Evolutionary conservation across 352 stramenopile genomes (phyloP).

Genomic region (Elongisporangium prolatum): DNA sequence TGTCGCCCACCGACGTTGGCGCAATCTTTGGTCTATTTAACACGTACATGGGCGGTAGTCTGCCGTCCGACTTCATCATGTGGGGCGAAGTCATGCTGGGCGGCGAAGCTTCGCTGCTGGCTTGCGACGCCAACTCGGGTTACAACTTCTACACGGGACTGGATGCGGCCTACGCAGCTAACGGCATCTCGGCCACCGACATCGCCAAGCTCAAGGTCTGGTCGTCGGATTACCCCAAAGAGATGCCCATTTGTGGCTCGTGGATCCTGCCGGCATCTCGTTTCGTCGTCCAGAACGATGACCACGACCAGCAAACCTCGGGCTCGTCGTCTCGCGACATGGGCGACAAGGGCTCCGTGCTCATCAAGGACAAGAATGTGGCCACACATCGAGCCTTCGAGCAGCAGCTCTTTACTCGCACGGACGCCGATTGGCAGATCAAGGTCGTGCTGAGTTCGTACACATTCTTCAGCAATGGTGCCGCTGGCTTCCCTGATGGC

Average conservation of each 20-base stretch:
- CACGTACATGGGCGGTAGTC: constrained; percentile 51
- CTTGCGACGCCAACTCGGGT: constrained; percentile 43
- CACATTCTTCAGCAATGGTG: constrained; percentile 43
- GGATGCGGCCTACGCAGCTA: constrained; percentile 32
- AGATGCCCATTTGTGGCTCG: constrained; percentile 46
- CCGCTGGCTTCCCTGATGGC: constrained; percentile 50
- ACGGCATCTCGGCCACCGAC: constrained; percentile 43
- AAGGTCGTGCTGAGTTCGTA: constrained; percentile 70
- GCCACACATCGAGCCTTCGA: constrained; percentile 54
- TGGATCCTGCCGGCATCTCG: constrained; percentile 57
- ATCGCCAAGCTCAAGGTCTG: constrained; percentile 76
- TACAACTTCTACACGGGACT: constrained; percentile 68
- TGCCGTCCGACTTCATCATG: constrained; percentile 54
- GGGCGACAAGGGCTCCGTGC: constrained; percentile 42
- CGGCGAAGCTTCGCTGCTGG: constrained; percentile 31
- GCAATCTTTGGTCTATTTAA: constrained; percentile 47
- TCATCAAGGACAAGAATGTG: constrained; percentile 51
- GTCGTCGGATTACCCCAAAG: constrained; percentile 65
- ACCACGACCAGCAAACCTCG: constrained; percentile 62
- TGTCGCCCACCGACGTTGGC: constrained; percentile 38
- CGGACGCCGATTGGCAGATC: constrained; percentile 58
- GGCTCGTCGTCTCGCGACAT: constrained; percentile 53
- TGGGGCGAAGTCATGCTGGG: constrained; percentile 51
- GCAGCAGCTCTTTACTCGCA: constrained; percentile 44
- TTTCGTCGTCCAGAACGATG: constrained; percentile 74